phyloP scores from a whole-genome alignment of 2,329 filamentous ascomycete genomes.

The Emergomyces africanus region DNA sequence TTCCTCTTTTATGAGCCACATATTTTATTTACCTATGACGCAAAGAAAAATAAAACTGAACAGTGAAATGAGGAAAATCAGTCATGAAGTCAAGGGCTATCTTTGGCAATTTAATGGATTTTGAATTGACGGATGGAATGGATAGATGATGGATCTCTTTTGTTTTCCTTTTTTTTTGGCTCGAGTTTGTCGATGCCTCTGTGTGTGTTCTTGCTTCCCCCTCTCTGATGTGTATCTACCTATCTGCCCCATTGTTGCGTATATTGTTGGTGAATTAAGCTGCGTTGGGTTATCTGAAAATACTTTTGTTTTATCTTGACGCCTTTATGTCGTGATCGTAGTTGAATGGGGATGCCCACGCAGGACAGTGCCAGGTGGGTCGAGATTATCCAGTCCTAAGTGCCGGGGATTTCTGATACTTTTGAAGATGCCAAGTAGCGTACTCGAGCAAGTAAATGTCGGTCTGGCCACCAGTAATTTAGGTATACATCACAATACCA shows the following conservation, averaged over 20 bases:
- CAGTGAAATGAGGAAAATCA: background rate
- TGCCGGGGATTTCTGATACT: no score
- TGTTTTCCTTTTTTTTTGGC: background rate
- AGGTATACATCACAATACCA: no score
- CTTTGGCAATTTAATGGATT: slow-evolving; percentile 4
- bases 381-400: no score
- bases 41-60: background rate
- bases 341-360: background rate
- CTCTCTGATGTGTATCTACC: slow-evolving; percentile 1
- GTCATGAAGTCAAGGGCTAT: background rate
- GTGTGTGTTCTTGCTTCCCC: background rate
- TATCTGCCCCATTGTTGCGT: background rate
- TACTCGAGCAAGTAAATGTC: no score
- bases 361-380: no score
- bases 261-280: background rate
- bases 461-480: no score
- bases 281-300: background rate
- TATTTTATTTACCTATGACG: background rate
- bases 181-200: background rate
- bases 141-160: slow-evolving; percentile 2
- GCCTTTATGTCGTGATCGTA: background rate
- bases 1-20: background rate
- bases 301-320: background rate
- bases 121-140: slow-evolving; percentile 1
- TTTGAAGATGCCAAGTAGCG: no score